These are phyloP conservation scores for Oldenlandia corymbosa DNA, from an alignment of 257 asterid genomes.

Conservation along the genomic window DNA sequence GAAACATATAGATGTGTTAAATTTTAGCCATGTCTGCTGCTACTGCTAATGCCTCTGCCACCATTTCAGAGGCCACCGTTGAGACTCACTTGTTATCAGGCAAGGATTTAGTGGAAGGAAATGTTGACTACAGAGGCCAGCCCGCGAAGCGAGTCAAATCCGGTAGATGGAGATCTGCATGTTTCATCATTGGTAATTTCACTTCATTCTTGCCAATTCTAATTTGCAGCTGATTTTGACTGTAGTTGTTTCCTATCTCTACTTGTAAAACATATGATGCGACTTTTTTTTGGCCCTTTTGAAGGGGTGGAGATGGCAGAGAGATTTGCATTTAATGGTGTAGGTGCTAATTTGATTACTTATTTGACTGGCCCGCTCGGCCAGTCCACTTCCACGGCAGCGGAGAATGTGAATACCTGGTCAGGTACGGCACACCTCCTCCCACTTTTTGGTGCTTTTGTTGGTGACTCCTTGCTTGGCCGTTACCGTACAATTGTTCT, in stretches of 20 bases:
- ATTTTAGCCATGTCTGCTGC: too few relatives aligned
- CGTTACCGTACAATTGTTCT: slow-evolving; percentile 33
- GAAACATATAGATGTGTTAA: too few relatives aligned
- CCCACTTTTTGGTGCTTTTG: slow-evolving; percentile 35
- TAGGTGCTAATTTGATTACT: slow-evolving; percentile 1
- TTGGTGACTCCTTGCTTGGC: slow-evolving; percentile 35
- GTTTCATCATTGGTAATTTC: slow-evolving; percentile 17
- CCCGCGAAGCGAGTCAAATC: slow-evolving; percentile 7
- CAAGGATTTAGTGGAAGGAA: too few relatives aligned
- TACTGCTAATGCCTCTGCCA: too few relatives aligned
- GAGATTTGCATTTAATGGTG: neutral
- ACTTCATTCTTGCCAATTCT: neutral
- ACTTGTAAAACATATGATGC: too few relatives aligned
- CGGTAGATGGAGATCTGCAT: slow-evolving; percentile 16
- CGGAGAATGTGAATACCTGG: slow-evolving; percentile 35
- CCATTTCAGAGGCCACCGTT: too few relatives aligned
- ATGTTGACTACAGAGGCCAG: neutral
- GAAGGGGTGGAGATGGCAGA: slow-evolving; percentile 6
- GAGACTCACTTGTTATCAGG: too few relatives aligned
- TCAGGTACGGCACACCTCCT: slow-evolving; percentile 28
- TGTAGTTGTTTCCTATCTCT: too few relatives aligned
- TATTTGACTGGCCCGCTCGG: slow-evolving; percentile 42
- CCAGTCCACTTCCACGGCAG: slow-evolving; percentile 34
- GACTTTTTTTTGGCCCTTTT: neutral
- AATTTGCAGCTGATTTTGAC: too few relatives aligned